Base-by-base conservation (phyloP, 1,139 yeast genomes). In the Casaregolazyma suthepensis region DNA sequence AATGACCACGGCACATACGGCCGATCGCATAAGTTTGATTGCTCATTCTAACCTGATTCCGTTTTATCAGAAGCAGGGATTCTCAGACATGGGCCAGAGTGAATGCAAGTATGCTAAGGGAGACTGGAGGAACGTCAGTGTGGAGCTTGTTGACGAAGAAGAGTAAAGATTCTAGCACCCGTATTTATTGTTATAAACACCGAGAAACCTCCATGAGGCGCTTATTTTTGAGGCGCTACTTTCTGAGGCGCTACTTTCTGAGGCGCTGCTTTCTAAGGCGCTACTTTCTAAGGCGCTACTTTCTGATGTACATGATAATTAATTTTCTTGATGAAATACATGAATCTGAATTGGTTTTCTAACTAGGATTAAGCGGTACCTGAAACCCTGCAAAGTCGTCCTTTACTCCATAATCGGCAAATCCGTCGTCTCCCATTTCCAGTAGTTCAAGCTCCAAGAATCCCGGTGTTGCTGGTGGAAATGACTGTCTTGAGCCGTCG, bases 1-100 rank as follows among this genome's bases (percentile, higher is more conserved):
- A 64, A 75, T 93, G 69, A 81, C 90, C 46, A 89, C 90, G 67
- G 95, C 89, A 66, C 89, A 85, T 62, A 82, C 89, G 60, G 97
- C 95, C 51, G 88, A 84, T 61, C 79, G 82, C 63, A 82, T 93
- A 52, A 80, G 84, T 4, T 75, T 93, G 47, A 78, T 91, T 58
- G 87, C 90, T 37, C 90, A 87, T 65, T 80, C 82, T 52, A 74
- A 77, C 12, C 75, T 89, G 65, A 72, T 84, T 17, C 85, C 87
- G 23, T 90, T 90, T 68, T 91, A 91, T 70, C 83, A 82, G 63
- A 80, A 85, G 61, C 76, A 88, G 48, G 97, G 96, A 0, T 91
- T 91, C 67, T 72, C 74, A 55, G 80, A 82, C 63, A 72, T 75
- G 57, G 94, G 96, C 43, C 70, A 69, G 50, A 81, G 89, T 59